Base-by-base conservation (phyloP, 1,139 yeast genomes). In the Suhomyces terraborum region DNA sequence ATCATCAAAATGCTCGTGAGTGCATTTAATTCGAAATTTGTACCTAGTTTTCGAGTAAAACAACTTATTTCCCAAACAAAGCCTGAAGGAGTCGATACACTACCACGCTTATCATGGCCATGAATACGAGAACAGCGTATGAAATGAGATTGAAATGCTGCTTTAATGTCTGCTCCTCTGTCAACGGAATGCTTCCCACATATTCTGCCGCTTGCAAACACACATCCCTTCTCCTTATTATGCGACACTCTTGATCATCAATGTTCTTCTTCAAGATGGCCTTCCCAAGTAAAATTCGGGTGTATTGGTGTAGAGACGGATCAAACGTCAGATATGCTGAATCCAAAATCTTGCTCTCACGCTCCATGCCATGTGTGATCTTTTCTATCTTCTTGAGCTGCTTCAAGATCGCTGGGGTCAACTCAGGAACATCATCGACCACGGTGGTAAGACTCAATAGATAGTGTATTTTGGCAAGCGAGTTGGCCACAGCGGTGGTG, bases 171-270 rank as follows among this genome's bases (percentile, higher is more conserved):
- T 34, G 48, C 13, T 42, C 48, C 29, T 45, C 48, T 2, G 42
- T 38, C 17, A 45, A 35, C 2, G 77, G 77, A 21, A 73, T 72
- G 45, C 70, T 63, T 8, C 71, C 71, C 22, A 72, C 75, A 45
- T 67, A 66, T 38, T 68, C 75, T 1, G 74, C 71, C 1, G 77
- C 76, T 47, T 62, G 72, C 40, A 56, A 64, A 41, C 78, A 73
- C 17, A 72, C 57, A 13, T 66, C 66, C 47, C 78, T 54, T 42
- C 78, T 54, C 37, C 54, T 58, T 22, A 72, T 59, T 30, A 71
- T 51, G 45, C 60, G 64, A 47, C 77, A 72, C 29, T 66, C 66
- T 4, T 40, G 28, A 3, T 43, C 52, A n/a, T 52, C 51, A 19
- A 73, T 55, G 3, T 66, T 67, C 41, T 68, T 50, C 47, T 69